phyloP scores from a whole-genome alignment of 192 early-diverging fungal species.

The Dissophora globulifera region DNA sequence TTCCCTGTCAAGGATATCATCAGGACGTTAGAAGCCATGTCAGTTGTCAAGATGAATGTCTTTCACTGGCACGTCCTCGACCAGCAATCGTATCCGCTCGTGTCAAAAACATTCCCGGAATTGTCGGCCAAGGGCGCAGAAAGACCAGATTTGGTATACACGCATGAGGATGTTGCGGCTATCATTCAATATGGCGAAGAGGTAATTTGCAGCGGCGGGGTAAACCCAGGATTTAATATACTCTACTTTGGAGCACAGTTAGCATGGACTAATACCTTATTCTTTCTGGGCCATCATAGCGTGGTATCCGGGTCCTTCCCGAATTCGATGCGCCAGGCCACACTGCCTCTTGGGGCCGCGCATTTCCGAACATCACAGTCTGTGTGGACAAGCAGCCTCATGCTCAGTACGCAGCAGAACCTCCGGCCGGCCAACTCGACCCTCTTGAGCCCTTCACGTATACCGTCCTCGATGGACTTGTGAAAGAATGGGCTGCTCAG shows the following conservation, averaged over 20 bases:
- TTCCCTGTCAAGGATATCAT: constrained; percentile 71
- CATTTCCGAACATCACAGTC: constrained; percentile 63
- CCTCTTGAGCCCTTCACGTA: constrained; percentile 74
- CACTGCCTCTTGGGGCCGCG: constrained; percentile 57
- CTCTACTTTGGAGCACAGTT: too few relatives aligned
- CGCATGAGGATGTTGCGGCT: constrained; percentile 71
- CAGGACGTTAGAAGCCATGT: constrained; percentile 80
- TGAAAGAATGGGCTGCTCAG: constrained; percentile 72
- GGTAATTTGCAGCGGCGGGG: background rate
- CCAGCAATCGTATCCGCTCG: constrained; percentile 76
- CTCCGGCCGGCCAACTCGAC: constrained; percentile 88
- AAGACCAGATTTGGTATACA: constrained; percentile 68
- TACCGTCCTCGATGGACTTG: constrained; percentile 66
- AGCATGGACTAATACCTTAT: background rate
- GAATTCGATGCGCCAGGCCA: constrained; percentile 96
- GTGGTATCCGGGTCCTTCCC: constrained; percentile 89
- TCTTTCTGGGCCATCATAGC: constrained; percentile 27
- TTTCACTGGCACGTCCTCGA: constrained; percentile 89
- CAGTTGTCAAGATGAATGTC: constrained; percentile 83
- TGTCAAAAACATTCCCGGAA: constrained; percentile 68
- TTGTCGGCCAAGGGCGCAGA: constrained; percentile 78
- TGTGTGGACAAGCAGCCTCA: constrained; percentile 66
- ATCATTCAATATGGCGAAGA: constrained; percentile 75
- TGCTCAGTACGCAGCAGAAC: constrained; percentile 58
- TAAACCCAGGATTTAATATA: too few relatives aligned